These are phyloP conservation scores for Funneliformis caledonium DNA, from an alignment of 371 early-diverging fungal species.

Conservation along the genomic window DNA sequence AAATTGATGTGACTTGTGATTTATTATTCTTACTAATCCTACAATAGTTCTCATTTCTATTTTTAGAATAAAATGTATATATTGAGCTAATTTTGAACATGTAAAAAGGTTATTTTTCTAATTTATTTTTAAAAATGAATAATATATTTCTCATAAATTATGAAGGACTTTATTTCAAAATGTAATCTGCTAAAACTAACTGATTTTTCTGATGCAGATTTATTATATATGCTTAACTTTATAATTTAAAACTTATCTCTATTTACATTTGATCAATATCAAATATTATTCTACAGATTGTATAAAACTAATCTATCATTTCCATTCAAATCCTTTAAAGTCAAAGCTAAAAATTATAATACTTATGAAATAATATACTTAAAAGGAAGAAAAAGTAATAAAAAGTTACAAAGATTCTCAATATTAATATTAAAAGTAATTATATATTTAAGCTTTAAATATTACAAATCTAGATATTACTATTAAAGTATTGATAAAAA, in stretches of 20 bases:
- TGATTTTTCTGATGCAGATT: constrained; percentile 23
- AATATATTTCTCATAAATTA: constrained; percentile 22
- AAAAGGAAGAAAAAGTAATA: not conserved
- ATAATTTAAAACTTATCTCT: not conserved
- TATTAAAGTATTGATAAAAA: not conserved
- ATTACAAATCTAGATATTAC: no score
- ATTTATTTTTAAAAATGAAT: constrained; percentile 26
- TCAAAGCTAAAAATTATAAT: not conserved
- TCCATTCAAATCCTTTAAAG: not conserved
- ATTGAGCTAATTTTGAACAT: constrained; percentile 24
- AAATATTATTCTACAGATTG: not conserved
- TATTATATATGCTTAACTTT: not conserved
- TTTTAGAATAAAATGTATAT: constrained; percentile 22
- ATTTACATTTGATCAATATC: not conserved
- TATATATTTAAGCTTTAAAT: not conserved
- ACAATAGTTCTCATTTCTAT: constrained; percentile 32
- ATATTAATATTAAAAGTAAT: not conserved
- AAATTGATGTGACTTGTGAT: no score
- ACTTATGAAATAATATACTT: not conserved
- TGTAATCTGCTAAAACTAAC: constrained; percentile 1
- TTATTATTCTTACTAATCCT: not conserved
- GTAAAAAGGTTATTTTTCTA: constrained; percentile 1
- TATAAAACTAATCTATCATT: not conserved
- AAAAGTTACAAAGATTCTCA: not conserved
- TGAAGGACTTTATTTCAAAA: constrained; percentile 5